Percentiles rank a stretch among this genome's conserved stretches.
These are phyloP conservation scores for Metschnikowia santaceciliae DNA, from an alignment of 805 yeast species.

Conservation along the genomic window DNA sequence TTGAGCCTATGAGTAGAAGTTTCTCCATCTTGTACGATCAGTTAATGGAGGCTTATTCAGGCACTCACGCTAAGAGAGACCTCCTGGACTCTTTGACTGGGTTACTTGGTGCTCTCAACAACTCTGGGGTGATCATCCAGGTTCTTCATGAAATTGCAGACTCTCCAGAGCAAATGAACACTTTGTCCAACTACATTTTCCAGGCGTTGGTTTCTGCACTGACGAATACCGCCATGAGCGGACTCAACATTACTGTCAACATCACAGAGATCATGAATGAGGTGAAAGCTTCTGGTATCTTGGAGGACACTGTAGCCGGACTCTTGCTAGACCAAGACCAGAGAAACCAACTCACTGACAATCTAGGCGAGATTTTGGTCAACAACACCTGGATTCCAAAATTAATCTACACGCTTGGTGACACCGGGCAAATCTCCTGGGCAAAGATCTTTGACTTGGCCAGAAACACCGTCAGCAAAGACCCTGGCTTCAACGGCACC, in stretches of 20 bases:
- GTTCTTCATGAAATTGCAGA: conserved; percentile 29
- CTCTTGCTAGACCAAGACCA: conserved; percentile 30
- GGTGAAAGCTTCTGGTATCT: conserved; percentile 26
- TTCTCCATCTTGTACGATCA: conserved; percentile 9
- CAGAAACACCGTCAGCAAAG: conserved; percentile 27
- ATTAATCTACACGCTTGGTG: conserved; percentile 30
- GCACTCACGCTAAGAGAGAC: conserved; percentile 8
- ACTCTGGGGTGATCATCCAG: conserved; percentile 23
- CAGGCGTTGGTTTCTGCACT: conserved; percentile 13
- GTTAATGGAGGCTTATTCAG: neutral
- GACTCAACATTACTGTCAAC: conserved; percentile 23
- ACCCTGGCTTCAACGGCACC: conserved; percentile 20
- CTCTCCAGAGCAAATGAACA: conserved; percentile 27
- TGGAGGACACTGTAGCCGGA: conserved; percentile 22
- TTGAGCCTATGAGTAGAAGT: conserved; percentile 12
- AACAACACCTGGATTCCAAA: conserved; percentile 28
- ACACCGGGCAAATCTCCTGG: conserved; percentile 28
- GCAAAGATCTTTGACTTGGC: conserved; percentile 28
- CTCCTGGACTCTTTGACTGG: conserved; percentile 8
- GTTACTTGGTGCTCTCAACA: conserved; percentile 19
- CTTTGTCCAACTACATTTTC: conserved; percentile 22
- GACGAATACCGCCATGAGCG: conserved; percentile 11
- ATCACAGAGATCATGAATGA: conserved; percentile 19
- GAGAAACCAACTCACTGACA: conserved; percentile 22
- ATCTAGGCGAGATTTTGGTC: conserved; percentile 25